Base-by-base conservation (phyloP, 108 stramenopile species). In the Cyclotella baltica region DNA sequence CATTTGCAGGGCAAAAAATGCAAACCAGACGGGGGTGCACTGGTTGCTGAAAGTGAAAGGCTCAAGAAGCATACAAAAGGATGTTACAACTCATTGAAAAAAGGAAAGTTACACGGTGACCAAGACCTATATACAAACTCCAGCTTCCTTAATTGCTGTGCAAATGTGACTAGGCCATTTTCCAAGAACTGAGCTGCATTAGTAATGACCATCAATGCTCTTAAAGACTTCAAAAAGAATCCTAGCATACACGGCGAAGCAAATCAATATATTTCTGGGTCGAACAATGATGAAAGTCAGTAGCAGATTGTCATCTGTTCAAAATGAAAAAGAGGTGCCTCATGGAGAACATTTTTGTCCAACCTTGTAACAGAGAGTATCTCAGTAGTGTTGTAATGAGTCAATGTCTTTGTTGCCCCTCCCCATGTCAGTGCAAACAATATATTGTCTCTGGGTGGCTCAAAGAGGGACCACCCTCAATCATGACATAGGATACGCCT, bases 261-360 rank as follows among this genome's bases (percentile, higher is more conserved):
- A 55, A 69, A 63, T 63, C 73, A 81, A 43, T 74, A 53, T 35
- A 81, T 62, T 10, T 81, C 36, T 63, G 80, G 80, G n/a, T n/a
- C n/a, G n/a, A 63, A 81, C 80, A 33, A 81, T 81, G 80, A 74
- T 81, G 80, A 81, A 81, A 58, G 80, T 47, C 35, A 67, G 73
- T 31, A 35, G 28, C 15, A 69, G 33, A 34, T 64, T 81, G 50
- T 61, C 73, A 25, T 69, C 68, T 0, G 72, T 70, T 70, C 37
- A 29, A 22, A 47, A 27, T 19, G 80, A 81, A 61, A n/a, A 74
- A 64, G 57, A 50, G 48, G 52, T 43, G 68, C 23, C 37, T 81
- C 56, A 62, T 81, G 50, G 80, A 81, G 25, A 68, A 52, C 37
- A 56, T 81, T 34, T 81, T 81, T 50, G 37, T 48, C 27, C 80